phyloP scores from a whole-genome alignment of 2,329 filamentous ascomycete genomes.

The Thelonectria olida region DNA sequence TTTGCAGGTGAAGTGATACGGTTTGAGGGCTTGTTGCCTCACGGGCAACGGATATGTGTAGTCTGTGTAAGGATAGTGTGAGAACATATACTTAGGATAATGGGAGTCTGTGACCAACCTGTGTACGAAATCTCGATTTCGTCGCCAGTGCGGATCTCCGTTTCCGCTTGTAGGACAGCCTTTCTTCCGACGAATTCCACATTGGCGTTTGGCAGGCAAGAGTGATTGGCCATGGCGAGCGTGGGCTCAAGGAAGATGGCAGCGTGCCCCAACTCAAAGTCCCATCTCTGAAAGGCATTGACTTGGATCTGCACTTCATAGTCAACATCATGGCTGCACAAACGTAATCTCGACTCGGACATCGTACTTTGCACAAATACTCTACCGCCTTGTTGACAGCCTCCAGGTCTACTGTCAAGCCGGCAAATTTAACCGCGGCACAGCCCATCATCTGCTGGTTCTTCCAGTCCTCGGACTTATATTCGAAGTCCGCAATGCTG shows the following conservation, averaged over 20 bases:
- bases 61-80: conserved; percentile 47
- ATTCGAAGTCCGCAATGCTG: conserved; percentile 54
- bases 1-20: conserved; percentile 63
- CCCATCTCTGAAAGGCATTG: conserved; percentile 68
- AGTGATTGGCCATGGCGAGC: conserved; percentile 70
- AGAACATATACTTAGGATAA: not conserved
- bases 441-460: conserved; percentile 61
- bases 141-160: conserved; percentile 58
- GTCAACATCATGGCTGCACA: not conserved
- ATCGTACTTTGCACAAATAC: conserved; percentile 62
- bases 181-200: conserved; percentile 64
- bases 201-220: conserved; percentile 67
- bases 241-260: conserved; percentile 66
- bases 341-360: not conserved
- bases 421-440: conserved; percentile 53
- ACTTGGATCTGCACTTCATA: conserved; percentile 61
- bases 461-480: conserved; percentile 49
- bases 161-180: conserved; percentile 60
- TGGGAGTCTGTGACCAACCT: conserved; percentile 50
- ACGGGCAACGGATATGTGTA: conserved; percentile 54
- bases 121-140: conserved; percentile 71
- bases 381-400: conserved; percentile 53
- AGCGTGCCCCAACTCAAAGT: conserved; percentile 60
- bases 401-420: conserved; percentile 48
- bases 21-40: conserved; percentile 53